These are phyloP conservation scores for Globomyces sp. DNA, from an alignment of 371 early-diverging fungal genomes.

Conservation along the genomic window DNA sequence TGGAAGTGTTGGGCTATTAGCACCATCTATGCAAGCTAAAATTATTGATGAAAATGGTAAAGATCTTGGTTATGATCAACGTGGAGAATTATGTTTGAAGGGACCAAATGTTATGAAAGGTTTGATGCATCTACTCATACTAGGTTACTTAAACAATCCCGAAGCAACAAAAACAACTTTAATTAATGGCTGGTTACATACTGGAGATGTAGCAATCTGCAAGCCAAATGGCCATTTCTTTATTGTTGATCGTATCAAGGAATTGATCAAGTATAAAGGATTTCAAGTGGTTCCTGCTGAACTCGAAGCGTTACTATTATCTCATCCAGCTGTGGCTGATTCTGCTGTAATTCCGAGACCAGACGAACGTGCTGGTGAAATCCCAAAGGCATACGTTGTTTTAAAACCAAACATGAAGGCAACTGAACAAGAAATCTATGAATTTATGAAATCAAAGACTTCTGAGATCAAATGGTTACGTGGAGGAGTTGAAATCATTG, in stretches of 20 bases:
- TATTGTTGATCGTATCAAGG: constrained; percentile 51
- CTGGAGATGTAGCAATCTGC: constrained; percentile 70
- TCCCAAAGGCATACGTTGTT: constrained; percentile 79
- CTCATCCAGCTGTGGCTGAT: constrained; percentile 71
- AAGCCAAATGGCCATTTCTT: constrained; percentile 58
- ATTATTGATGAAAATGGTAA: constrained; percentile 55
- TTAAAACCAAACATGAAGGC: constrained; percentile 32
- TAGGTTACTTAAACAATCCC: constrained; percentile 26
- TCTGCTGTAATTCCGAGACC: constrained; percentile 51
- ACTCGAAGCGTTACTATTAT: constrained; percentile 74
- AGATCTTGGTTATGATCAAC: constrained; percentile 5
- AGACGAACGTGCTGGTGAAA: constrained; percentile 66
- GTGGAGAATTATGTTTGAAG: constrained; percentile 58
- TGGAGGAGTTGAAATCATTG: constrained; percentile 74
- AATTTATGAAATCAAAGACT: constrained; percentile 61
- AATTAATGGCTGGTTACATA: constrained; percentile 69
- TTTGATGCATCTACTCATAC: too few species aligned
- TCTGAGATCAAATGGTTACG: constrained; percentile 74
- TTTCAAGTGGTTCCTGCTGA: constrained; percentile 82
- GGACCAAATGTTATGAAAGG: constrained; percentile 77
- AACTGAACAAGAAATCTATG: constrained; percentile 53
- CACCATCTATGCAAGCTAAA: constrained; percentile 68
- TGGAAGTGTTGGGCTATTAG: constrained; percentile 69
- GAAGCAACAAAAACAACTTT: constrained; percentile 69
- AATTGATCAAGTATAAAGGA: constrained; percentile 61